Percentiles rank a stretch among this genome's conserved stretches.
phyloP scores from a whole-genome alignment of 2,329 filamentous ascomycete genomes.

The Trichoderma polysporum region DNA sequence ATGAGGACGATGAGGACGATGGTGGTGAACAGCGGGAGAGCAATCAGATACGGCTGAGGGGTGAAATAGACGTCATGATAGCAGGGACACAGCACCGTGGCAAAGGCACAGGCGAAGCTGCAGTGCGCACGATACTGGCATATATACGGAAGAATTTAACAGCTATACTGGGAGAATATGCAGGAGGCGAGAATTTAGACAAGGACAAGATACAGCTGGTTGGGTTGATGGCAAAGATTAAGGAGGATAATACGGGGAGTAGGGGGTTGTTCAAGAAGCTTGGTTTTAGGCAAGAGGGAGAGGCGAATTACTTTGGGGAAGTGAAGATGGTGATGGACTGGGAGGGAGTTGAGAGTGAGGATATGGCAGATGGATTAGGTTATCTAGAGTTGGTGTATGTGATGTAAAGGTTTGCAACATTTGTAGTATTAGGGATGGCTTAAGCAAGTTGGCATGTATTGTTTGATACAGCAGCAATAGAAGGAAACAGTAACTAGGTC shows the following conservation, averaged over 20 bases:
- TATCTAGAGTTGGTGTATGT: conserved; percentile 2
- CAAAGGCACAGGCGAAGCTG: conserved; percentile 63
- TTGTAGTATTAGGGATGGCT: not conserved
- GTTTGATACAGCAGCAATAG: not conserved
- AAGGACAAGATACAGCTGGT: conserved; percentile 21
- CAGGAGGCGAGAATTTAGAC: conserved; percentile 22
- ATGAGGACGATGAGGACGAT: conserved; percentile 32
- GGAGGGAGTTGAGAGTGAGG: conserved; percentile 27
- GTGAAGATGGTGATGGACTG: conserved; percentile 49
- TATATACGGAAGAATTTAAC: conserved; percentile 61
- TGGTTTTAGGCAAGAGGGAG: conserved; percentile 52
- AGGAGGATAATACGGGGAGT: conserved; percentile 54
- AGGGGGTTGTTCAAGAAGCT: conserved; percentile 51
- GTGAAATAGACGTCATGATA: conserved; percentile 87
- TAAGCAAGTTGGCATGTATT: not conserved
- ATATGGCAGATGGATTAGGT: not conserved
- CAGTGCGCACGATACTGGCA: conserved; percentile 65
- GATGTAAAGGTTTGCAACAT: not conserved
- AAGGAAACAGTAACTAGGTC: not conserved
- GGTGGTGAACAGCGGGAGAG: conserved; percentile 23
- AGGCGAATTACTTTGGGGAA: conserved; percentile 61
- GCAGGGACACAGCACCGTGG: conserved; percentile 58
- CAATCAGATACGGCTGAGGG: conserved; percentile 43
- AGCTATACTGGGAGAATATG: conserved; percentile 53
- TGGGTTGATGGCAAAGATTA: conserved; percentile 57